Base-by-base conservation (phyloP, 2,329 filamentous ascomycete species). In the Fusarium verrucosum region DNA sequence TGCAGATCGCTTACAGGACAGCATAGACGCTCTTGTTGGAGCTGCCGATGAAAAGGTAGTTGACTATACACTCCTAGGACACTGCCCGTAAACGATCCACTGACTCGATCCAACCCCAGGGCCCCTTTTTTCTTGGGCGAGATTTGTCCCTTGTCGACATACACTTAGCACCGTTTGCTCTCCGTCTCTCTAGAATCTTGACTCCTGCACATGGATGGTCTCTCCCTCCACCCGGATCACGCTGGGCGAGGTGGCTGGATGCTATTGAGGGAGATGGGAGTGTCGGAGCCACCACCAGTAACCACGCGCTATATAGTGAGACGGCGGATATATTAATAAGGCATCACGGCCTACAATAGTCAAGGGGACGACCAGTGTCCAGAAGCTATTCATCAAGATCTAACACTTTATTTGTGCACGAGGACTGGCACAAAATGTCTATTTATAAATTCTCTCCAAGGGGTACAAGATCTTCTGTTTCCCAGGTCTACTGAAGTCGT, bases 131-230 rank as follows among this genome's bases (percentile, higher is more conserved):
- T 73, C 82, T 83, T 16, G 81, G 81, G 3, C 56, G 71, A n/a
- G 74, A 76, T 9, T 68, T 83, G n/a, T 79, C 77, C 83, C 66
- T 92, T 52, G 91, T 94, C 1, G 90, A 94, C 66, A 82, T 92
- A 16, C 88, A 92, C 70, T 83, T 92, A 41, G 90, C 90, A 2
- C 91, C 91, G 0, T 94, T 92, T 83, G 83, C 92, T 14, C 73
- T 93, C 17, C 83, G 91, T 2, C 78, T 94, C 58, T 81, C 84
- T n/a, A 84, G 86, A 3, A 85, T 92, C 17, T 77, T 92, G 30
- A 82, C 85, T 45, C 85, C 87, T 16, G 88, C 89, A 64, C 80
- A 88, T 19, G 85, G 84, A 20, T 92, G 89, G 88, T 83, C 85
- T 1, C 85, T 87, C 22, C 84, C 88, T 0, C 83, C 87, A 62